phyloP scores from a whole-genome alignment of 257 asterid species.

The Schizonepeta tenuifolia region DNA sequence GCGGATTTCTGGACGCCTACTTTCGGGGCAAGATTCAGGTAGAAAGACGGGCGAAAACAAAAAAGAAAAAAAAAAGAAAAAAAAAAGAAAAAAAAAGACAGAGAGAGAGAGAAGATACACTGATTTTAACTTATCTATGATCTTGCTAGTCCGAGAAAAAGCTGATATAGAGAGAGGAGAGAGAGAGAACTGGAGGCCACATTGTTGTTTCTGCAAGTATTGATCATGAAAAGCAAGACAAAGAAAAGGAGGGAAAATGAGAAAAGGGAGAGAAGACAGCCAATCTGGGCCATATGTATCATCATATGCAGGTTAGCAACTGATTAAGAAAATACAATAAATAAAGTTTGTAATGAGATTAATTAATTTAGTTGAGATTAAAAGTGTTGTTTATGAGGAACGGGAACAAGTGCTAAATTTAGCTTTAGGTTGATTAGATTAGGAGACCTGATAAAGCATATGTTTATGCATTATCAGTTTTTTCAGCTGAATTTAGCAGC shows the following conservation, averaged over 20 bases:
- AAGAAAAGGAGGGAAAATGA: constrained; percentile 12
- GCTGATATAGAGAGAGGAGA: constrained; percentile 9
- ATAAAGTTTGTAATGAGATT: constrained; percentile 18
- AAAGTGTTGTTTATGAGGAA: constrained; percentile 39
- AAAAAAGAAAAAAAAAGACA: not conserved
- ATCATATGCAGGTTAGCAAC: constrained; percentile 37
- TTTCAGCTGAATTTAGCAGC: constrained; percentile 67
- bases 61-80: not conserved
- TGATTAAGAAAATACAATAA: constrained; percentile 38
- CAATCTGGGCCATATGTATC: constrained; percentile 51
- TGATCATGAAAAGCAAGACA: constrained; percentile 36
- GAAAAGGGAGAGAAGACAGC: constrained; percentile 45
- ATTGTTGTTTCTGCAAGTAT: constrained; percentile 33
- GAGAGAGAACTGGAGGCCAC: constrained; percentile 32
- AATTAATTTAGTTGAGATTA: constrained; percentile 23
- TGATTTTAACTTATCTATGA: constrained; percentile 16
- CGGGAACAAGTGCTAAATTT: constrained; percentile 80
- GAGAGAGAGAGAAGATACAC: not conserved
- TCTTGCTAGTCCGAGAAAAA: constrained; percentile 22
- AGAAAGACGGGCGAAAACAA: constrained; percentile 17
- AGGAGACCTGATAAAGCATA: constrained; percentile 25
- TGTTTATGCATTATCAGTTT: constrained; percentile 23
- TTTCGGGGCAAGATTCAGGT: constrained; percentile 63
- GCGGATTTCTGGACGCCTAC: constrained; percentile 79
- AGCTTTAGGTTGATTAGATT: constrained; percentile 46